Evolutionary conservation across 176 grass and related monocot genomes (phyloP).

Genomic region (Thalia dealbata): DNA sequence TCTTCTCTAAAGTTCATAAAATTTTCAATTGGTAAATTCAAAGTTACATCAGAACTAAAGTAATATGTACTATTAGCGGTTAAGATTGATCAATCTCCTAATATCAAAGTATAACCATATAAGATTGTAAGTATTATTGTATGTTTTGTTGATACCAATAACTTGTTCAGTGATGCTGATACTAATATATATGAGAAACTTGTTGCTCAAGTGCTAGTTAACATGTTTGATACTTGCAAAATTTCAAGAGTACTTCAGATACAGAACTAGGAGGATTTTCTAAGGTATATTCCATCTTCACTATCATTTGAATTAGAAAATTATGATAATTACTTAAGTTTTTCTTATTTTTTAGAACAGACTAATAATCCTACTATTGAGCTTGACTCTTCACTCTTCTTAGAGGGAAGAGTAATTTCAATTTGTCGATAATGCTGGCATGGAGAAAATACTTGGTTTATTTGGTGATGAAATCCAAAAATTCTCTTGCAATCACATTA

Average conservation of each 20-base stretch:
- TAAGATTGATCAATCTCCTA: constrained; percentile 43
- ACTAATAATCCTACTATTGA: constrained; percentile 46
- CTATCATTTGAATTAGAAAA: not conserved
- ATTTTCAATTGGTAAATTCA: constrained; percentile 40
- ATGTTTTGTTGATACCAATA: constrained; percentile 23
- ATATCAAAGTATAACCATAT: constrained; percentile 40
- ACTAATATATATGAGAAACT: constrained; percentile 30
- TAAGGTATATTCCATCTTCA: constrained; percentile 39
- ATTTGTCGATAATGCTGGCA: constrained; percentile 71
- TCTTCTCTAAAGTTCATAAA: constrained; percentile 51
- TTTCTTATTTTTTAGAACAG: constrained; percentile 44
- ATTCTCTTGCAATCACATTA: constrained; percentile 55
- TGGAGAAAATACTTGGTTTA: constrained; percentile 69
- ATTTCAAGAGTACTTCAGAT: constrained; percentile 42
- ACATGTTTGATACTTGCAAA: constrained; percentile 46
- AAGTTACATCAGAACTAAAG: constrained; percentile 54
- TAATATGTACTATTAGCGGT: constrained; percentile 51
- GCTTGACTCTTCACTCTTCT: constrained; percentile 71
- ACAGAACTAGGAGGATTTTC: constrained; percentile 35
- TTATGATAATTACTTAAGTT: not conserved
- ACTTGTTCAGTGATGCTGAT: constrained; percentile 17
- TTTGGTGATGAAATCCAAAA: constrained; percentile 38
- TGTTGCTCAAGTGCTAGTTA: constrained; percentile 35
- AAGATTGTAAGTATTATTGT: constrained; percentile 44
- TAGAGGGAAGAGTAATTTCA: constrained; percentile 80